These are phyloP conservation scores for Mycosarcoma maydis DNA, from an alignment of 1,284 basidiomycete species.

Conservation along the genomic window DNA sequence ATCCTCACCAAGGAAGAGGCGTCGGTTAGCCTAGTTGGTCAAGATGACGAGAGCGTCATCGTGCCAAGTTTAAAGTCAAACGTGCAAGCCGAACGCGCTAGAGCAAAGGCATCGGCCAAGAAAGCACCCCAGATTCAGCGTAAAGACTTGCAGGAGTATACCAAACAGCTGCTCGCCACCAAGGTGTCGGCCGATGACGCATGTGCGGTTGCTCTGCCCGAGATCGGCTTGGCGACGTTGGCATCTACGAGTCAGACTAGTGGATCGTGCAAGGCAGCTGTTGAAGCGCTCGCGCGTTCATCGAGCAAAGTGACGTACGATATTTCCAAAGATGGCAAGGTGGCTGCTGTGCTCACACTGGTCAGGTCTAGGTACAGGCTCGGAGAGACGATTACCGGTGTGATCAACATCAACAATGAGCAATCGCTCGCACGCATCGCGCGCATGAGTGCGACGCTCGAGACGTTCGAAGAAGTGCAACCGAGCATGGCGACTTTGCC, in stretches of 20 bases:
- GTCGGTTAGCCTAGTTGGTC: constrained; percentile 22
- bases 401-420: constrained; percentile 58
- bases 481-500: constrained; percentile 55
- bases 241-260: neutral
- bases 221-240: constrained; percentile 8
- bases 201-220: constrained; percentile 7
- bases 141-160: constrained; percentile 24
- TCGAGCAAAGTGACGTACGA: constrained; percentile 75
- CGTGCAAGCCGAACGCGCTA: neutral
- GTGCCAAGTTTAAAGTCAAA: neutral
- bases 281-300: constrained; percentile 87
- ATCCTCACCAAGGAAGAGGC: constrained; percentile 66
- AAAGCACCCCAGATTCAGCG: constrained; percentile 7
- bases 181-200: constrained; percentile 5
- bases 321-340: constrained; percentile 63
- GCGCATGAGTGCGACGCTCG: constrained; percentile 55
- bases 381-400: constrained; percentile 62
- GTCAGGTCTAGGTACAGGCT: constrained; percentile 58
- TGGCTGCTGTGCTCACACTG: constrained; percentile 63
- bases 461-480: constrained; percentile 63
- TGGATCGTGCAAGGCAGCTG: constrained; percentile 81
- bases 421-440: constrained; percentile 52
- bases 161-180: constrained; percentile 17
- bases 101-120: constrained; percentile 1
- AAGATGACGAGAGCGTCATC: constrained; percentile 1